Percentiles rank a stretch among this genome's conserved stretches.
Conservation (phyloP, 768 basidiomycete species). For the Hysterangium stoloniferum region DNA sequence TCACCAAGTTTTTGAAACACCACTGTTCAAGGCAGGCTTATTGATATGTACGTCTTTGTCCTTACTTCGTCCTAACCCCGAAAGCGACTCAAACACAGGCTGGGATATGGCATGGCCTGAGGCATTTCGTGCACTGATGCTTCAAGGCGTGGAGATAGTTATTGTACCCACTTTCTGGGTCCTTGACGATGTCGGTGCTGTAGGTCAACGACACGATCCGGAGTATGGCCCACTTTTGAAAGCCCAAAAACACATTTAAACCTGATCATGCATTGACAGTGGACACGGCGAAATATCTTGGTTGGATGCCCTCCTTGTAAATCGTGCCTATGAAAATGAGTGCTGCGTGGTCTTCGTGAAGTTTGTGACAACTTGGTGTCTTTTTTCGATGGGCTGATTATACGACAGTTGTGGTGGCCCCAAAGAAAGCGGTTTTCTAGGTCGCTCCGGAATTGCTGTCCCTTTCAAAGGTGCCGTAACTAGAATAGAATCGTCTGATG, state of each 20-base stretch:
- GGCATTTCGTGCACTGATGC: slow-evolving; percentile 7
- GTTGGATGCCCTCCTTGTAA: slow-evolving; percentile 7
- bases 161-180: slow-evolving; percentile 7
- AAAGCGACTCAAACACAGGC: neutral
- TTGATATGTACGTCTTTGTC: slow-evolving; percentile 2
- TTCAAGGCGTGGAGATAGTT: slow-evolving; percentile 7
- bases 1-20: slow-evolving; percentile 10
- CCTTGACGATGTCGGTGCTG: slow-evolving; percentile 7
- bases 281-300: slow-evolving; percentile 3
- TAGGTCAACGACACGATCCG: slow-evolving; percentile 6
- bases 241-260: neutral
- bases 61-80: neutral
- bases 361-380: neutral
- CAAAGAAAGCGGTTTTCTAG: slow-evolving; percentile 1
- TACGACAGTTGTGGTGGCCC: slow-evolving; percentile 3
- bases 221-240: neutral
- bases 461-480: slow-evolving; percentile 10
- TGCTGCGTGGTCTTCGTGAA: slow-evolving; percentile 11
- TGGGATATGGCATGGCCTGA: slow-evolving; percentile 12
- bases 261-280: neutral
- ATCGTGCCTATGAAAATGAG: slow-evolving; percentile 10
- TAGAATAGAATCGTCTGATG: neutral
- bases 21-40: slow-evolving; percentile 8
- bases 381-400: neutral
- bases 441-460: slow-evolving; percentile 6